Base-by-base conservation (phyloP, 345 rosid species). In the Boechera divaricarpa region DNA sequence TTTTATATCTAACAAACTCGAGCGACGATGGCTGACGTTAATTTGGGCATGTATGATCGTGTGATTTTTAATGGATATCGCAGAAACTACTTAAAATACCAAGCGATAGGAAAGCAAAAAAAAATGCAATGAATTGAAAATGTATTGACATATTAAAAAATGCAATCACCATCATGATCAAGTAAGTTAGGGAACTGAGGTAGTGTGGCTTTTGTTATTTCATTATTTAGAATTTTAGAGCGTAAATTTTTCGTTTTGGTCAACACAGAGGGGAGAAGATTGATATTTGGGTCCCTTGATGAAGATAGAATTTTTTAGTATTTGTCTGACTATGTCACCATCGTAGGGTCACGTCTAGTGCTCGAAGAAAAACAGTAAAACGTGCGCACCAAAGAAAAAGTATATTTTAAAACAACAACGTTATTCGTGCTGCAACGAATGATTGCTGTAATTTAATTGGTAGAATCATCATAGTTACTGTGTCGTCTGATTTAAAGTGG, bases 341-440 rank as follows among this genome's bases (percentile, higher is more conserved):
- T 48, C 76, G 18, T 28, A n/a, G 7, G 12, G 15, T 72, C 68
- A 35, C 28, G 24, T 35, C 21, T 15, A 21, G 0, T 31, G 15
- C 7, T 45, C 35, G 60, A 28, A 39, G 47, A 42, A 11, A 10
- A 41, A 11, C n/a, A 4, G 3, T 1, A 47, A 47, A 71, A 59
- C 58, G 67, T 71, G 75, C 5, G 32, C 31, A 71, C 67, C 67
- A 71, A 44, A 72, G 12, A 47, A 59, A 48, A 47, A 18, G 35
- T 59, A 36, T 49, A 61, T 15, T 61, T 48, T 33, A 7, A 35
- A 24, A 48, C 26, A 18, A 7, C 49, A 72, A 72, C 76, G 67
- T 36, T 60, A 60, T 49, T 33, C 62, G 47, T 35, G 35, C 11
- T 49, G 54, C 15, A 10, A 59, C 5, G 4, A 8, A 21, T 59